phyloP scores from a whole-genome alignment of 805 yeast genomes.

The Ogataea corticis region DNA sequence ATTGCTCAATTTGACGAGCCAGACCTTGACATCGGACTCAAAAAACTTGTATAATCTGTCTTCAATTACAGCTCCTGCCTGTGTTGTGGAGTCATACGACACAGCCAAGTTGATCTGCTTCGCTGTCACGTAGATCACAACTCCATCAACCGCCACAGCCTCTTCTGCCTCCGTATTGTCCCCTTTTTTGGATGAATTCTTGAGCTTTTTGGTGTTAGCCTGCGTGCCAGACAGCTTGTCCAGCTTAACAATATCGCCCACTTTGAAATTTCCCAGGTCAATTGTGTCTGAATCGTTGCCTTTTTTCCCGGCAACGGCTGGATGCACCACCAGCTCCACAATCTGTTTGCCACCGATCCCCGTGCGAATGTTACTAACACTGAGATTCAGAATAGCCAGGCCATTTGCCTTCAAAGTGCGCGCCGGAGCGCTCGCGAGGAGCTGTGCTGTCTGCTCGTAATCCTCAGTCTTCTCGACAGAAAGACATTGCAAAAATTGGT shows the following conservation, averaged over 20 bases:
- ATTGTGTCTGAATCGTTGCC: conserved; percentile 20
- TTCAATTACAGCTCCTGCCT: conserved; percentile 39
- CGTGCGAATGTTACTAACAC: conserved; percentile 60
- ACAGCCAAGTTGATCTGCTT: conserved; percentile 57
- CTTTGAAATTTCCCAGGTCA: conserved; percentile 53
- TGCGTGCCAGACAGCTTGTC: conserved; percentile 41
- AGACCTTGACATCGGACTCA: conserved; percentile 48
- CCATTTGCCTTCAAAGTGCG: conserved; percentile 71
- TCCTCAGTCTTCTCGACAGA: conserved; percentile 54
- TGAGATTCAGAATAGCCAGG: conserved; percentile 69
- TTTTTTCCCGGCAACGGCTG: conserved; percentile 32
- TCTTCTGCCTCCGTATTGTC: conserved; percentile 26
- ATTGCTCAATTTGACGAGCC: conserved; percentile 69
- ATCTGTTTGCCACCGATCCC: conserved; percentile 78
- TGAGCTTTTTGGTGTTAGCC: conserved; percentile 23
- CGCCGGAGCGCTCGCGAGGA: conserved; percentile 53
- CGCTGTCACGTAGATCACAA: conserved; percentile 53
- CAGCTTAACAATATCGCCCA: conserved; percentile 76
- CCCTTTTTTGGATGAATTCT: conserved; percentile 32
- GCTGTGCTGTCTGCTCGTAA: conserved; percentile 43
- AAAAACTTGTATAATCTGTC: conserved; percentile 50
- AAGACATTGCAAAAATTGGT: conserved; percentile 41
- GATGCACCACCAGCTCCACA: conserved; percentile 61
- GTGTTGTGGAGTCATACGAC: conserved; percentile 44
- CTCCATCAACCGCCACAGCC: conserved; percentile 52